Conservation (phyloP, 192 early-diverging fungal genomes). For the Rhizophagus clarus region DNA sequence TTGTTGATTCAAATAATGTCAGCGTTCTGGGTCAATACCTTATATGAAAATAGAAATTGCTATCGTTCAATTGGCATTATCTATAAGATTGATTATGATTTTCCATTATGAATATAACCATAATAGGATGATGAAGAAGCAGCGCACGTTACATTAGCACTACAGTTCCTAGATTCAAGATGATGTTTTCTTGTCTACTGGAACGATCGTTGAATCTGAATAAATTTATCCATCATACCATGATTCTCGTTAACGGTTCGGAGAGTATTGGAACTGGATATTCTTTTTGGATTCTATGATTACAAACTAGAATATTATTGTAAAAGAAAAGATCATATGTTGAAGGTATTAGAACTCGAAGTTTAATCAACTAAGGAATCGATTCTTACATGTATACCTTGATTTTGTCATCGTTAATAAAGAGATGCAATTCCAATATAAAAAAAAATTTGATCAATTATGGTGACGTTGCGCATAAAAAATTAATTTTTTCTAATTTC, state of each 20-base stretch:
- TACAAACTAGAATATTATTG: conserved; percentile 83
- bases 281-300: conserved; percentile 86
- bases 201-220: conserved; percentile 92
- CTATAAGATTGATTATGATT: too few species aligned
- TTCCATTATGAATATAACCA: too few species aligned
- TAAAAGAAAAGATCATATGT: conserved; percentile 80
- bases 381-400: conserved; percentile 75
- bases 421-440: too few species aligned
- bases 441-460: conserved; percentile 63
- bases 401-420: too few species aligned
- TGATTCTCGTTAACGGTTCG: conserved; percentile 91
- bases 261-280: conserved; percentile 96
- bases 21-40: conserved; percentile 84
- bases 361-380: conserved; percentile 77
- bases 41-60: too few species aligned
- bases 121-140: conserved; percentile 96
- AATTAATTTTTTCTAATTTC: too few species aligned
- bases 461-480: too few species aligned
- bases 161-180: conserved; percentile 68
- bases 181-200: conserved; percentile 81
- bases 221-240: conserved; percentile 91
- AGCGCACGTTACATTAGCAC: conserved; percentile 98
- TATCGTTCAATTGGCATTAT: too few species aligned
- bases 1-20: conserved; percentile 94
- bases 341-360: conserved; percentile 65